Evolutionary conservation across 2,329 filamentous ascomycete genomes (phyloP).

Genomic region (Trichoderma polysporum): DNA sequence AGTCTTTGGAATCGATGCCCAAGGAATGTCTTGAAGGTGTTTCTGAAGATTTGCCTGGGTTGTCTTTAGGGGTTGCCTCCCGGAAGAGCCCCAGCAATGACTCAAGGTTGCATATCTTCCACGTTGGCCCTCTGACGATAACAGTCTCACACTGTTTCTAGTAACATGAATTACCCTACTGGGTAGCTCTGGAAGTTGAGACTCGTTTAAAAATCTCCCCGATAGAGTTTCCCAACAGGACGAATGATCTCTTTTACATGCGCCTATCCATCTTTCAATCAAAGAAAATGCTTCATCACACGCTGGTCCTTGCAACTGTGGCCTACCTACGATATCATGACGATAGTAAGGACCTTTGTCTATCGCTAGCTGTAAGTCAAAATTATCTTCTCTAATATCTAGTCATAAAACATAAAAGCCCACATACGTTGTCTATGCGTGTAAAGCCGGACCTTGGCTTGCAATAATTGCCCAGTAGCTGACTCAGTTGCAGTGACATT

Average conservation of each 20-base stretch:
- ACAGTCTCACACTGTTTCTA: not conserved
- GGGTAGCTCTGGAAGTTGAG: slow-evolving; percentile 5
- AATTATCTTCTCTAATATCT: not conserved
- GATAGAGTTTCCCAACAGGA: slow-evolving; percentile 16
- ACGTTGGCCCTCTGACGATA: not conserved
- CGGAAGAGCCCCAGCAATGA: slow-evolving; percentile 20
- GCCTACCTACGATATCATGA: slow-evolving; percentile 20
- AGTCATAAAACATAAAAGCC: not conserved
- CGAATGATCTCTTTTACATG: slow-evolving; percentile 12
- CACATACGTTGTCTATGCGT: slow-evolving; percentile 10
- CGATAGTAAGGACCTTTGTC: not conserved
- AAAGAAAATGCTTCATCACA: slow-evolving; percentile 13
- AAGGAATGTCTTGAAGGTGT: slow-evolving; percentile 18
- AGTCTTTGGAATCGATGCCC: slow-evolving; percentile 21
- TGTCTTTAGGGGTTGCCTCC: slow-evolving; percentile 18
- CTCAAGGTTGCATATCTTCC: slow-evolving; percentile 20
- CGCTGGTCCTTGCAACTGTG: slow-evolving; percentile 1
- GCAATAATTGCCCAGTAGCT: not conserved
- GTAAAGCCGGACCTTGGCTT: slow-evolving; percentile 18
- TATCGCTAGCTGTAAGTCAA: slow-evolving; percentile 3
- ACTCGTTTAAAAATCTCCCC: slow-evolving; percentile 7
- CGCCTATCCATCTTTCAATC: slow-evolving; percentile 12
- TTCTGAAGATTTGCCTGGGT: slow-evolving; percentile 1
- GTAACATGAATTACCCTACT: slow-evolving; percentile 12
- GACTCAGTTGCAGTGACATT: slow-evolving; percentile 10